Evolutionary conservation across 2,329 filamentous ascomycete species (phyloP).

Genomic region (Colletotrichum somersetense): DNA sequence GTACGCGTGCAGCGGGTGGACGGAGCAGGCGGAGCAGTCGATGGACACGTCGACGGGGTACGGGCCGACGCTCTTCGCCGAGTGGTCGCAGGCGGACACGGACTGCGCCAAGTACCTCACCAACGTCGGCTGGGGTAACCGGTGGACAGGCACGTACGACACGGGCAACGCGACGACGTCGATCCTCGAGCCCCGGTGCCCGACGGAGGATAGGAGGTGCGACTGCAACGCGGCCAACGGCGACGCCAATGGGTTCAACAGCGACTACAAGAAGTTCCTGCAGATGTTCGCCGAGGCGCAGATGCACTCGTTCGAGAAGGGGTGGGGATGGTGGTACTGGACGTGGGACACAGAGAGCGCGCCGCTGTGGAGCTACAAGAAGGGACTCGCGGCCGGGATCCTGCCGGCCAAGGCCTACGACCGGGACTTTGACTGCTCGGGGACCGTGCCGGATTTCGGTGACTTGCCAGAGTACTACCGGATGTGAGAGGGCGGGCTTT

Average conservation of each 20-base stretch:
- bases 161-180: constrained; percentile 72
- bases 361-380: constrained; percentile 92
- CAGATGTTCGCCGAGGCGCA: constrained; percentile 94
- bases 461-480: constrained; percentile 65
- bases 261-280: constrained; percentile 86
- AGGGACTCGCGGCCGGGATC: constrained; percentile 81
- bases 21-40: constrained; percentile 78
- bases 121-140: constrained; percentile 87
- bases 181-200: constrained; percentile 80
- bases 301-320: constrained; percentile 93
- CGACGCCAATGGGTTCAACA: constrained; percentile 74
- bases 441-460: constrained; percentile 66
- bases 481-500: constrained; percentile 20
- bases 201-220: constrained; percentile 74
- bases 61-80: constrained; percentile 93
- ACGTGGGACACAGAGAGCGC: constrained; percentile 93
- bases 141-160: constrained; percentile 91
- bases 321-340: constrained; percentile 99
- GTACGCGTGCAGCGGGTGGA: constrained; percentile 91
- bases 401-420: constrained; percentile 81
- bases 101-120: constrained; percentile 91
- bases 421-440: constrained; percentile 76
- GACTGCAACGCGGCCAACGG: constrained; percentile 83
- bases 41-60: constrained; percentile 83
- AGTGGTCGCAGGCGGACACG: constrained; percentile 98